Conservation (phyloP, 257 asterid genomes). For the Datura wrightii region DNA sequence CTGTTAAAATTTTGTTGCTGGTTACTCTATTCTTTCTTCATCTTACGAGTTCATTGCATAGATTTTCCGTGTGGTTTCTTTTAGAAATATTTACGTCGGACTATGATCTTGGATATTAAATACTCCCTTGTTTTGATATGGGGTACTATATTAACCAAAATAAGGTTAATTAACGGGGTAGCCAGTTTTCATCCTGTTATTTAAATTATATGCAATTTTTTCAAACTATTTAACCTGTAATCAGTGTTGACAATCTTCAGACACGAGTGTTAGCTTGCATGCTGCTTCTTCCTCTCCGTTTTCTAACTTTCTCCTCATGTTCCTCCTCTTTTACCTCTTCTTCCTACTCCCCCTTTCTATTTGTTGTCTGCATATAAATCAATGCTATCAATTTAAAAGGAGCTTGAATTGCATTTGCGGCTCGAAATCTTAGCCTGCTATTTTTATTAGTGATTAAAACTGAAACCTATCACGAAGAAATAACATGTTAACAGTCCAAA, state of each 20-base stretch:
- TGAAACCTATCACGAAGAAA: background rate
- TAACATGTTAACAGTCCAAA: background rate
- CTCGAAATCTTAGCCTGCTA: background rate
- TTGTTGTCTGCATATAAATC: too few relatives aligned
- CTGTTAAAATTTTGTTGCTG: background rate
- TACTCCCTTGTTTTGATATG: background rate
- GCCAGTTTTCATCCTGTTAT: too few relatives aligned
- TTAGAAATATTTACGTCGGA: background rate
- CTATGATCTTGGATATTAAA: background rate
- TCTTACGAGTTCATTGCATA: background rate
- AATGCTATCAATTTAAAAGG: background rate
- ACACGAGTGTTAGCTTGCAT: too few relatives aligned
- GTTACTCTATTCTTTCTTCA: background rate
- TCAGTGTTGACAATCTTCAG: too few relatives aligned
- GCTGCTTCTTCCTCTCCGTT: too few relatives aligned
- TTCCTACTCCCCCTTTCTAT: too few relatives aligned
- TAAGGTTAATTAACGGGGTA: too few relatives aligned
- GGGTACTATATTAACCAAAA: too few relatives aligned
- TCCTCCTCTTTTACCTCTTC: too few relatives aligned
- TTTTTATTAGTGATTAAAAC: background rate
- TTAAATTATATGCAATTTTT: too few relatives aligned
- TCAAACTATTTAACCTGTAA: too few relatives aligned
- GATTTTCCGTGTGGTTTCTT: background rate
- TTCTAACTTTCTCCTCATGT: too few relatives aligned
- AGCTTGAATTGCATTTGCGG: background rate